These are phyloP conservation scores for Diphasiastrum complanatum DNA, from an alignment of 83 land plant genomes.

Conservation along the genomic window DNA sequence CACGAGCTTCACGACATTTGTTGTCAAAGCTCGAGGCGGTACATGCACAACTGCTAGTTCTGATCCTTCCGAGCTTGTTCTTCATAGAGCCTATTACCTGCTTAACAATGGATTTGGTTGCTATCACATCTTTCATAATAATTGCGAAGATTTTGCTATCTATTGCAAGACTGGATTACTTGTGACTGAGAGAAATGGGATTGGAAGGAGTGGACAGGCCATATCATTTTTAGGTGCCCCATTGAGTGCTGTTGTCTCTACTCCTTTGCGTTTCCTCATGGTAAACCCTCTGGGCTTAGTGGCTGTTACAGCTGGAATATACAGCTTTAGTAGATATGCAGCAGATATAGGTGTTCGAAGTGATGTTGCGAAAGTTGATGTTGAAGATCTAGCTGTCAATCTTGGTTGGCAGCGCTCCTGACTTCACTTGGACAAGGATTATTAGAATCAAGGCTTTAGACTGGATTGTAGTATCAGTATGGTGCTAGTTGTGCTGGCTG, in stretches of 20 bases:
- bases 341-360: neutral
- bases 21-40: conserved; percentile 1
- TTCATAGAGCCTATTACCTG: neutral
- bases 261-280: neutral
- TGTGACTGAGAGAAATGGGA: neutral
- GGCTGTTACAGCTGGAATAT: neutral
- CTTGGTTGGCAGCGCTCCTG: no score
- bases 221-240: neutral
- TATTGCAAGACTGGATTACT: conserved; percentile 1
- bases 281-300: neutral
- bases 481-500: no score
- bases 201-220: neutral
- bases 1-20: neutral
- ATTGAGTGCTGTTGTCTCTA: no score
- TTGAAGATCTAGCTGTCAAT: conserved; percentile 9
- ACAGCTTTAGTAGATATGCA: neutral
- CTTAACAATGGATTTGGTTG: neutral
- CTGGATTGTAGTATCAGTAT: no score
- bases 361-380: neutral
- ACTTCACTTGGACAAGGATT: no score
- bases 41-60: conserved; percentile 1
- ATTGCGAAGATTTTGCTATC: neutral
- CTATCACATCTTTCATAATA: neutral
- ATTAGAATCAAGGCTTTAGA: no score
- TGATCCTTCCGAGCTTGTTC: neutral